phyloP scores from a whole-genome alignment of 805 yeast genomes.

The Citeromyces matritensis region DNA sequence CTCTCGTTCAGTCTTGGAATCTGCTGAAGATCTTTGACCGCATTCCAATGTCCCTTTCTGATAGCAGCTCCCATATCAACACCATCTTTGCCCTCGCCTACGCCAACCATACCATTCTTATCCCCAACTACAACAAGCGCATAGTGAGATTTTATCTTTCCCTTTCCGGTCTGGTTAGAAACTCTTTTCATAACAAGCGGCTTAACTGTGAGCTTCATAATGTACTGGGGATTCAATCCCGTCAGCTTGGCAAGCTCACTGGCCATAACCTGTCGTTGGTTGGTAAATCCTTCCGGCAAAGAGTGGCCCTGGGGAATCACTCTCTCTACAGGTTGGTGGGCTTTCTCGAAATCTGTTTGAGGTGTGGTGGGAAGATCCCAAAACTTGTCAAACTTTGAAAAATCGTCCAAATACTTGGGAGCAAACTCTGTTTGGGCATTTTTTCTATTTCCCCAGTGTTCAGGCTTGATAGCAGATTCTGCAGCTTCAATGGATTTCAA shows the following conservation, averaged over 20 bases:
- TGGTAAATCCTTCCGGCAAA: conserved; percentile 2
- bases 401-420: conserved; percentile 61
- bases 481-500: conserved; percentile 73
- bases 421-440: conserved; percentile 38
- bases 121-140: conserved; percentile 87
- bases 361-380: conserved; percentile 42
- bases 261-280: conserved; percentile 19
- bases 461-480: conserved; percentile 59
- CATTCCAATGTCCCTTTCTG: conserved; percentile 83
- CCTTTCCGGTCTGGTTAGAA: conserved; percentile 83
- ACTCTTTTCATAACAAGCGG: conserved; percentile 68
- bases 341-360: conserved; percentile 3
- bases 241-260: conserved; percentile 45
- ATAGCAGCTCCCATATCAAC: conserved; percentile 63
- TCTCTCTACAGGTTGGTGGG: conserved; percentile 5
- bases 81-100: conserved; percentile 89
- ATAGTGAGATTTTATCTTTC: conserved; percentile 73
- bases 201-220: conserved; percentile 44
- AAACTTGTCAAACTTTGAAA: conserved; percentile 51
- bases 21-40: conserved; percentile 68
- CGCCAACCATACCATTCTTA: conserved; percentile 82
- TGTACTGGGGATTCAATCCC: conserved; percentile 48
- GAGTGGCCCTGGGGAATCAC: conserved; percentile 4
- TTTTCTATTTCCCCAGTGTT: conserved; percentile 31
- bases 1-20: conserved; percentile 84